Conservation (phyloP, 2,329 filamentous ascomycete genomes). For the Colletotrichum theobromicola region DNA sequence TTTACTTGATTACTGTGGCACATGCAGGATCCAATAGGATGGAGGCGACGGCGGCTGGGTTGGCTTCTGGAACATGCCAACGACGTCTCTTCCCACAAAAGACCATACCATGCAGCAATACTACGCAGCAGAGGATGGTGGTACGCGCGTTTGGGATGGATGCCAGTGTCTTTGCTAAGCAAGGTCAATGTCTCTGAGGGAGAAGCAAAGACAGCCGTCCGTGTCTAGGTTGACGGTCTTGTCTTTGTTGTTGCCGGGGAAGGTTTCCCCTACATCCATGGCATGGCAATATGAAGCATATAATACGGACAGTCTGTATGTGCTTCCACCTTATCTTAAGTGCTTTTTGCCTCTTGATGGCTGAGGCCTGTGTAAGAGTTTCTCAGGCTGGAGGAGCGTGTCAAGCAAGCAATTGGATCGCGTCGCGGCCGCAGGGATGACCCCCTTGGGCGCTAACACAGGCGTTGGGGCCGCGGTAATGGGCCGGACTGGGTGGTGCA, state of each 20-base stretch:
- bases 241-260: background rate
- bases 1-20: slow-evolving; percentile 1
- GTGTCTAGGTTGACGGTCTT: background rate
- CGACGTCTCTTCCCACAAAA: background rate
- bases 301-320: background rate
- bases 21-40: background rate
- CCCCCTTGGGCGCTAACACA: slow-evolving; percentile 14
- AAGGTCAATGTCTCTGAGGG: background rate
- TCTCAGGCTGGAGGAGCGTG: background rate
- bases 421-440: slow-evolving; percentile 1
- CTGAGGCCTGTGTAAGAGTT: background rate
- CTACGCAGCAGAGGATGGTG: background rate
- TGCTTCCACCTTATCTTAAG: background rate
- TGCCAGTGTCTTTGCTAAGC: background rate
- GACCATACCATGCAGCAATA: background rate
- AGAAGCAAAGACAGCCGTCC: background rate
- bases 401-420: slow-evolving; percentile 17
- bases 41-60: background rate
- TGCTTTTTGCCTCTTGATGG: background rate
- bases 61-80: slow-evolving; percentile 20
- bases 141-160: background rate
- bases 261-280: background rate
- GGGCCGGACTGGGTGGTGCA: background rate
- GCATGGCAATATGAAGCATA: background rate
- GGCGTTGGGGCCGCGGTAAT: slow-evolving; percentile 8